phyloP scores from a whole-genome alignment of 1,284 basidiomycete genomes.

The Austroboletus novae-zelandiae region DNA sequence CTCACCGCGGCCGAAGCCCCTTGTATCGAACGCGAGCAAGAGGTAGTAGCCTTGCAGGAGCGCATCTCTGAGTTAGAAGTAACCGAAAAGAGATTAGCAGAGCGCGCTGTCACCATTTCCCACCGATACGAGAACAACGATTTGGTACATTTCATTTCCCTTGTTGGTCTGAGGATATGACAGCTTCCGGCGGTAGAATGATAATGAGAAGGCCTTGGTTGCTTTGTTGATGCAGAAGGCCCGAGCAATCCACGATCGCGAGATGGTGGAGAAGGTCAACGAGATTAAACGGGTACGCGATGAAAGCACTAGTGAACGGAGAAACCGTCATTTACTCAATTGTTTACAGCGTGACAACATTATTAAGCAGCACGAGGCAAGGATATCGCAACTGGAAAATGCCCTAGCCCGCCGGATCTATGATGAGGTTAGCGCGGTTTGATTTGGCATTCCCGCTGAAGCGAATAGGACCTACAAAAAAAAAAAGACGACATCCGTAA shows the following conservation, averaged over 20 bases:
- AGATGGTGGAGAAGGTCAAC: conserved; percentile 48
- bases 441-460: conserved; percentile 14
- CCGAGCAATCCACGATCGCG: conserved; percentile 46
- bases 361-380: conserved; percentile 38
- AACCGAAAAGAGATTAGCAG: conserved; percentile 24
- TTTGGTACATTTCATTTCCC: conserved; percentile 35
- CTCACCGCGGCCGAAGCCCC: conserved; percentile 22
- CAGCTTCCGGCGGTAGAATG: conserved; percentile 35
- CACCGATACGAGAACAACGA: conserved; percentile 39
- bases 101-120: conserved; percentile 30
- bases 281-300: conserved; percentile 47
- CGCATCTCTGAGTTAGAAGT: conserved; percentile 32
- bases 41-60: conserved; percentile 23
- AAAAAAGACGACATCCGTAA: conserved; percentile 11
- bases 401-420: conserved; percentile 41
- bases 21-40: conserved; percentile 20
- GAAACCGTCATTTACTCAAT: conserved; percentile 6
- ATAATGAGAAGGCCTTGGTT: conserved; percentile 47
- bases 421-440: conserved; percentile 32
- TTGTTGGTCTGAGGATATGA: conserved; percentile 7
- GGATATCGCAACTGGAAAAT: conserved; percentile 42
- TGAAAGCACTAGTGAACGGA: neutral
- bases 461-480: conserved; percentile 4
- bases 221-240: conserved; percentile 41
- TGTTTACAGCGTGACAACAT: conserved; percentile 42